Percentiles rank a stretch among this genome's conserved stretches.
Evolutionary conservation across 129 eudicot genomes (phyloP).

Genomic region (Calendula officinalis): DNA sequence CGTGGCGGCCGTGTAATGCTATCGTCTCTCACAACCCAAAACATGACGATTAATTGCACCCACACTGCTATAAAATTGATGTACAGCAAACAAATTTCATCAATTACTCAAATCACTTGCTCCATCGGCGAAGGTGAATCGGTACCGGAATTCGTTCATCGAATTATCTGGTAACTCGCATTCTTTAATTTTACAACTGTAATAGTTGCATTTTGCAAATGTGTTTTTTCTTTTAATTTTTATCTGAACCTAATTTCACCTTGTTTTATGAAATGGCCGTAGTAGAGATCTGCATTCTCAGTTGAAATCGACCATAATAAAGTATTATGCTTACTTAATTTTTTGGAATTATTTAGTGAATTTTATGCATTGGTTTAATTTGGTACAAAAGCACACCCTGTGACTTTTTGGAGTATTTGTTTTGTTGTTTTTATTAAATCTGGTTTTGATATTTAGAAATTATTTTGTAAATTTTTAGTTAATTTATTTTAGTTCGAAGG

Average conservation of each 20-base stretch:
- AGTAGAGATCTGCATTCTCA: background rate
- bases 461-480: background rate
- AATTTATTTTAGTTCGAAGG: no score
- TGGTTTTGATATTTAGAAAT: background rate
- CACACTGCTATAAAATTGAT: background rate
- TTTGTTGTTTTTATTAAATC: background rate
- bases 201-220: background rate
- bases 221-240: no score
- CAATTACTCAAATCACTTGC: constrained; percentile 7
- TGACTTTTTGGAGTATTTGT: background rate
- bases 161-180: constrained; percentile 1
- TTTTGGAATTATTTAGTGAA: background rate
- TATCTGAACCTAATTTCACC: background rate
- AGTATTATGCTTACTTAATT: background rate
- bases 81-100: background rate
- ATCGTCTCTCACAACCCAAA: background rate
- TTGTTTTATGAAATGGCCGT: background rate
- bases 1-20: constrained; percentile 24
- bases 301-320: background rate
- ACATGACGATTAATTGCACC: background rate
- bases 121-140: constrained; percentile 4
- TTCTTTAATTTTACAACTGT: background rate
- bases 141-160: background rate
- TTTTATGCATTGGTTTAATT: background rate
- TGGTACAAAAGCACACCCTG: background rate